Percentiles rank a stretch among this genome's conserved stretches.
These are phyloP conservation scores for Pseudogymnoascus sp. DNA, from an alignment of 2,329 filamentous ascomycete genomes.

Conservation along the genomic window DNA sequence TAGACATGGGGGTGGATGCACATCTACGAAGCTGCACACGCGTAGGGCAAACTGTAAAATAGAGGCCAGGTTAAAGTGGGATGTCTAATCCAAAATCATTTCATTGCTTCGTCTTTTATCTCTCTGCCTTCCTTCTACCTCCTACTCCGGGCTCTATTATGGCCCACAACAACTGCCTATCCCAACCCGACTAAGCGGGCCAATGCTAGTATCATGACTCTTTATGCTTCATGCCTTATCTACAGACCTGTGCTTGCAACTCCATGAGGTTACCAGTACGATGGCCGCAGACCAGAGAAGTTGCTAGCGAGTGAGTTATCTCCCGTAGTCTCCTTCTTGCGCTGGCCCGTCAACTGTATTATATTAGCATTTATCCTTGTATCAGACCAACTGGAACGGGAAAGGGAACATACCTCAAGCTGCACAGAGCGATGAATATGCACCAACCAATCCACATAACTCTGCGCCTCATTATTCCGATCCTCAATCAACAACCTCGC, in stretches of 20 bases:
- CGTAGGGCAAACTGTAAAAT: not conserved
- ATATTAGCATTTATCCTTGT: constrained; percentile 16
- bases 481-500: constrained; percentile 86
- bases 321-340: constrained; percentile 57
- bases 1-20: not conserved
- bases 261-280: constrained; percentile 45
- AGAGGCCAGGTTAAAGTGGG: not conserved
- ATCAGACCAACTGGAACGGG: not conserved
- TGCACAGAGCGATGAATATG: constrained; percentile 90
- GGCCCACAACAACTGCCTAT: not conserved
- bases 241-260: not conserved
- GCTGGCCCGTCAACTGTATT: constrained; percentile 56
- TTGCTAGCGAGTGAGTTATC: constrained; percentile 42
- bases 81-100: constrained; percentile 4
- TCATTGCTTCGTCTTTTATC: not conserved
- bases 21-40: not conserved
- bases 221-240: not conserved
- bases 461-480: constrained; percentile 93
- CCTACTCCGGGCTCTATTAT: not conserved
- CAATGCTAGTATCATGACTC: not conserved
- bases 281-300: constrained; percentile 51
- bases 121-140: not conserved
- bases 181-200: not conserved
- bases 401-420: constrained; percentile 56
- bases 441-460: constrained; percentile 97